Evolutionary conservation across 495 filamentous ascomycete species (phyloP).

Genomic region (Tuber melanosporum): DNA sequence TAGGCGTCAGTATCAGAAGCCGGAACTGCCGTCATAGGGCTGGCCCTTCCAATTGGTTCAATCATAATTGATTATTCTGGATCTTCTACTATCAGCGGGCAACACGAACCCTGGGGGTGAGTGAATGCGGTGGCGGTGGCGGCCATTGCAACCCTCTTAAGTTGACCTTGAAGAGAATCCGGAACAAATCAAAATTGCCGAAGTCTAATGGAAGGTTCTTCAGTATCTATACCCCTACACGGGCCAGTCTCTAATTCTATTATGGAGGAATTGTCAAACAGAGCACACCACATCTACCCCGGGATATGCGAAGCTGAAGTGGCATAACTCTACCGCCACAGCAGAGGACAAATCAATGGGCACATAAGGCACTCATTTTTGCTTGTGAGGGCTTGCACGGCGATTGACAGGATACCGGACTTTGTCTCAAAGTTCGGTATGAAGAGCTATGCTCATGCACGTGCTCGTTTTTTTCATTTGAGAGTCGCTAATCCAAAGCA

Average conservation of each 20-base stretch:
- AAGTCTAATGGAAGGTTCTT: not conserved
- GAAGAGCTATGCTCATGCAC: not conserved
- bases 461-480: not conserved
- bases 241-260: not conserved
- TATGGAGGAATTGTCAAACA: not conserved
- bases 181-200: not conserved
- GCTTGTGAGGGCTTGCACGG: not conserved
- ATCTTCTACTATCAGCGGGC: not conserved
- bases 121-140: not conserved
- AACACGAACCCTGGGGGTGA: not conserved
- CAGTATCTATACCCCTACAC: not conserved
- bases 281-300: not conserved
- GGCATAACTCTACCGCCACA: not conserved
- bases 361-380: not conserved
- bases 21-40: not conserved
- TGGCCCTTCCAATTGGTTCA: not conserved
- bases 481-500: not conserved
- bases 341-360: not conserved
- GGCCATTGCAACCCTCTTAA: not conserved
- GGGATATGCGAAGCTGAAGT: not conserved
- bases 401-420: not conserved
- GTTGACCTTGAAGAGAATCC: not conserved
- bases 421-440: not conserved
- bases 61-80: too few relatives aligned
- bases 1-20: not conserved